Evolutionary conservation across 2,329 filamentous ascomycete species (phyloP).

Genomic region (Coniochaeta sp.): DNA sequence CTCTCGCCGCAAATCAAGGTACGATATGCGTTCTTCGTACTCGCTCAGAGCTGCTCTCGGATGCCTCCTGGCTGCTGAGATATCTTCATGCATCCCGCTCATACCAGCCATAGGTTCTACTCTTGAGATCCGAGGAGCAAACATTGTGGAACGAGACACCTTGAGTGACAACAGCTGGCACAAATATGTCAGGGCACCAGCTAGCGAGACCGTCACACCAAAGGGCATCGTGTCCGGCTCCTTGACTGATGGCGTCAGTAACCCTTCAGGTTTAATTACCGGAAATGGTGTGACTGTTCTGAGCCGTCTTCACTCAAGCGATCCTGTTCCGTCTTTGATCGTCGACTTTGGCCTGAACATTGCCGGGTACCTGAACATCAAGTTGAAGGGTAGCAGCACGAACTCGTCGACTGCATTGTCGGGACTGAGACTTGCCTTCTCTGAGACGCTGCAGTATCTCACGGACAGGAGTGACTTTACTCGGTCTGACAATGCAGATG

Average conservation of each 20-base stretch:
- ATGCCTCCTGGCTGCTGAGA: background rate
- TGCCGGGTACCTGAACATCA: constrained; percentile 34
- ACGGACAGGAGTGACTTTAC: constrained; percentile 39
- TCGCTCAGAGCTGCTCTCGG: background rate
- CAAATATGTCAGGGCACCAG: constrained; percentile 10
- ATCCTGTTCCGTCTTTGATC: constrained; percentile 29
- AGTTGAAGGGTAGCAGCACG: constrained; percentile 30
- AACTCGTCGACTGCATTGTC: constrained; percentile 19
- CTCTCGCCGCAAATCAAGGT: background rate
- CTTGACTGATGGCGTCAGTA: constrained; percentile 28
- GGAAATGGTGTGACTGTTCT: constrained; percentile 24
- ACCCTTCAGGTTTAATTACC: constrained; percentile 25
- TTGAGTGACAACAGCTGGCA: constrained; percentile 5
- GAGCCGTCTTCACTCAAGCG: constrained; percentile 11
- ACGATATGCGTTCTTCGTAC: background rate
- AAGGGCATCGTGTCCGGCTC: constrained; percentile 4
- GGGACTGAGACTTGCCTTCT: constrained; percentile 40
- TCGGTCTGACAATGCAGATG: constrained; percentile 34
- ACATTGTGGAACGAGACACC: background rate
- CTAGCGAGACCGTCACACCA: constrained; percentile 6
- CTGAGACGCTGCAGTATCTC: constrained; percentile 38
- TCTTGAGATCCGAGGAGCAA: background rate
- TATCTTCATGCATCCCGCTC: background rate
- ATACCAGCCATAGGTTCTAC: background rate
- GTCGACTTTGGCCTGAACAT: constrained; percentile 43